Percentiles rank a stretch among this genome's conserved stretches.
These are phyloP conservation scores for Micromonas commoda DNA, from an alignment of 139 green algal genomes.

Conservation along the genomic window DNA sequence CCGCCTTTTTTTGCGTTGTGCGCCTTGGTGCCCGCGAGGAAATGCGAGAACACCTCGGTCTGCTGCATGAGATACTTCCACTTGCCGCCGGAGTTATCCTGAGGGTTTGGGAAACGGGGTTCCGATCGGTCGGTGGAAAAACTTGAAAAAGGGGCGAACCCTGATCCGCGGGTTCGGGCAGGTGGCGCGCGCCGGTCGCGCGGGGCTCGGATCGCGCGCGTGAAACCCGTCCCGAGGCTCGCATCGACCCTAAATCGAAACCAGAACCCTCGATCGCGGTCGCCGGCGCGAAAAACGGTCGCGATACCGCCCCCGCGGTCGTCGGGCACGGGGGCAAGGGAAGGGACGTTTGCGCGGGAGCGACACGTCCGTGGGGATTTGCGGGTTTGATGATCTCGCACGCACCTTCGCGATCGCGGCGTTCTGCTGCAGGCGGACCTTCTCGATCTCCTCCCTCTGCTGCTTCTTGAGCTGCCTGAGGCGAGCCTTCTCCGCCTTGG, in stretches of 20 bases:
- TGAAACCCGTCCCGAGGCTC: no score
- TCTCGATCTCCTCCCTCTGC: slow-evolving; percentile 76
- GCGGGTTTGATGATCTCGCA: neutral
- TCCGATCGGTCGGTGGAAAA: neutral
- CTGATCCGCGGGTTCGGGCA: neutral
- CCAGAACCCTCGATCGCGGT: slow-evolving; percentile 58
- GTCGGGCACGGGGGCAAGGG: no score
- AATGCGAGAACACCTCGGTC: slow-evolving; percentile 97
- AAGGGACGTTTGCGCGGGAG: slow-evolving; percentile 17
- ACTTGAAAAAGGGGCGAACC: neutral
- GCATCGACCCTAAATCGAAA: no score
- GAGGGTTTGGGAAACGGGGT: slow-evolving; percentile 43
- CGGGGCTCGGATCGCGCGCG: neutral
- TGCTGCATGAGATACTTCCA: slow-evolving; percentile 92
- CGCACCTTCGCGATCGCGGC: slow-evolving; percentile 31
- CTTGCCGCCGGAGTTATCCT: slow-evolving; percentile 58
- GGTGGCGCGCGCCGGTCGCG: no score
- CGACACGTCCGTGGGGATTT: neutral
- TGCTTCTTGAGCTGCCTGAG: slow-evolving; percentile 66
- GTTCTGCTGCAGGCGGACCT: slow-evolving; percentile 72
- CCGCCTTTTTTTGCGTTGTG: slow-evolving; percentile 41
- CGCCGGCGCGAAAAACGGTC: neutral
- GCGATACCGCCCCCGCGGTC: no score
- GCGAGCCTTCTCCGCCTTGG: slow-evolving; percentile 67
- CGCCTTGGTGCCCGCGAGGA: slow-evolving; percentile 43